Conservation (phyloP, 2,329 filamentous ascomycete species). For the Pseudocercospora fijiensis region DNA sequence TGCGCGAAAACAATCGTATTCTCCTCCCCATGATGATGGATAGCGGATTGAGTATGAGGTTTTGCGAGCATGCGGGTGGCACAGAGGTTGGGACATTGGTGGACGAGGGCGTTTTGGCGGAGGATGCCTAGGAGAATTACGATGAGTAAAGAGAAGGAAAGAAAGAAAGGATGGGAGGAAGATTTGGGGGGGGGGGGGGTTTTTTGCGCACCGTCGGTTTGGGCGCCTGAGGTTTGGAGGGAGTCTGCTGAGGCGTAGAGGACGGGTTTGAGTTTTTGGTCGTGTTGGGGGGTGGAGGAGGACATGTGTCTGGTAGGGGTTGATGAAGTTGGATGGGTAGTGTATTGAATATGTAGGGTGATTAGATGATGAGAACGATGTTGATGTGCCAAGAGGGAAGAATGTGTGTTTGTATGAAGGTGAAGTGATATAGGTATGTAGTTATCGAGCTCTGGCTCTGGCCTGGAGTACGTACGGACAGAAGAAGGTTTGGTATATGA, state of each 20-base stretch:
- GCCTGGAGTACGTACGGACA: not conserved
- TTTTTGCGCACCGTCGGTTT: constrained; percentile 54
- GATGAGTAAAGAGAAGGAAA: not conserved
- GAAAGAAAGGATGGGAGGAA: constrained; percentile 37
- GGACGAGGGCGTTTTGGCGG: constrained; percentile 56
- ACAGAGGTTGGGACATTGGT: constrained; percentile 65
- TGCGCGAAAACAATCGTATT: constrained; percentile 62
- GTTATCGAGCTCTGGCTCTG: no score
- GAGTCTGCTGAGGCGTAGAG: constrained; percentile 54
- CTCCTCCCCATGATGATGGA: constrained; percentile 70
- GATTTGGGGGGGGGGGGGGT: no score
- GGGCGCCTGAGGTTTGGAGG: constrained; percentile 48
- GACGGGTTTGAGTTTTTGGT: constrained; percentile 43
- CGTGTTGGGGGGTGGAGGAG: not conserved
- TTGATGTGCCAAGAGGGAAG: no score
- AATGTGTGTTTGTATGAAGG: no score
- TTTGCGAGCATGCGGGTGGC: constrained; percentile 65
- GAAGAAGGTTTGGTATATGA: constrained; percentile 9
- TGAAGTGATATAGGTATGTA: no score
- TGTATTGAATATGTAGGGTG: no score
- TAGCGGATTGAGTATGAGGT: constrained; percentile 59
- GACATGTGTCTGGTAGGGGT: no score
- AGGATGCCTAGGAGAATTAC: not conserved
- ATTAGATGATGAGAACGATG: no score
- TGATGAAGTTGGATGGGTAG: no score